These are phyloP conservation scores for Phaseolus lunatus DNA, from an alignment of 306 rosid genomes.

Conservation along the genomic window DNA sequence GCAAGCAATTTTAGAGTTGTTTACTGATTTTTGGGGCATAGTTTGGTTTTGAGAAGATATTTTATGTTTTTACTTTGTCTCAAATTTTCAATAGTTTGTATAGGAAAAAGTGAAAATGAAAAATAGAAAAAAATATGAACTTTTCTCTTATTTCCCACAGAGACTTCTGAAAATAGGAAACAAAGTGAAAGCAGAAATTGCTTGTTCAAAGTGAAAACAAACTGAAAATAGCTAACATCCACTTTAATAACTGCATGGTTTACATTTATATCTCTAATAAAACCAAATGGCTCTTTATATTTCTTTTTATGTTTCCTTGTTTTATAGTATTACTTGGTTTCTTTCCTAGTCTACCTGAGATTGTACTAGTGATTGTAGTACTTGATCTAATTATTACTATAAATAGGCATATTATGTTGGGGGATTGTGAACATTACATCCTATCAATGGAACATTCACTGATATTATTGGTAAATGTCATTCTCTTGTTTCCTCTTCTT, in stretches of 20 bases:
- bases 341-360: neutral
- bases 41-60: neutral
- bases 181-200: neutral
- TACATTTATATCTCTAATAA: no score
- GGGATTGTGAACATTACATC: slow-evolving; percentile 1
- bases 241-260: no score
- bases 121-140: no score
- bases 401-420: neutral
- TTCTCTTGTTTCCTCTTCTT: neutral
- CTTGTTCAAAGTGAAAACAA: no score
- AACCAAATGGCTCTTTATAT: neutral
- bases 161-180: neutral
- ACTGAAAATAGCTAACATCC: no score
- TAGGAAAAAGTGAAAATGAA: no score
- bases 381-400: slow-evolving; percentile 2
- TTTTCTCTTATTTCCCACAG: no score
- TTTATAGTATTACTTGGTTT: slow-evolving; percentile 1
- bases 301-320: neutral
- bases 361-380: neutral
- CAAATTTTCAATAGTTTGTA: no score
- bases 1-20: neutral
- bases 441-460: neutral
- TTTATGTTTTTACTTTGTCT: no score
- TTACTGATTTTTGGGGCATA: neutral
- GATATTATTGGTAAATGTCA: neutral